Base-by-base conservation (phyloP, 2,329 filamentous ascomycete species). In the Pestalotiopsis fici region DNA sequence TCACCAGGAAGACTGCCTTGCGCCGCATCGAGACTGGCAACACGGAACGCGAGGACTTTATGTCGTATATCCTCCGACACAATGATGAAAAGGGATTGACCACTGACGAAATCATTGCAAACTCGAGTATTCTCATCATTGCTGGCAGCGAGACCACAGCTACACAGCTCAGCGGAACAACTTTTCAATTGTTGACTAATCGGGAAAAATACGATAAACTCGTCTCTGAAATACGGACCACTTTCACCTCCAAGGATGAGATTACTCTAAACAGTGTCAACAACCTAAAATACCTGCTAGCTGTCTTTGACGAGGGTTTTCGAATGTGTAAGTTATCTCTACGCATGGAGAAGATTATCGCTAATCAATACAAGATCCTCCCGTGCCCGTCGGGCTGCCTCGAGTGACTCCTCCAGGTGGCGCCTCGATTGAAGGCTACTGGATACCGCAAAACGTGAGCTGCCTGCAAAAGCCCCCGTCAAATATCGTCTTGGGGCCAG, bases 221-320 rank as follows among this genome's bases (percentile, higher is more conserved):
- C 25, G 72, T 73, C 3, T 25, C 74, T 1, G 83, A 85, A 72
- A 74, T 85, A 9, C 78, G 82, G 2, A 68, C 73, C 0, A 37
- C 74, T 1, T 83, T 83, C 67, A 69, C 71, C 3, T 74, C 56
- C 1, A 74, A 79, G 28, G 74, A 79, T 0, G 78, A 83, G 25
- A 83, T 84, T 55, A 77, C 71, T 18, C 68, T 80, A 18, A 70
- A 70, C 7, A 74, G 73, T 6, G 74, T 78, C 6, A 69, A 70
- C 28, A 70, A 72, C 12, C 69, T 82, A 0, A 65, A 71, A 3
- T 84, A 83, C 64, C 75, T 83, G 69, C 68, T 77, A 4, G 82
- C 82, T 5, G 76, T 74, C 57, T 71, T 84, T 9, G 76, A 83
- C 11, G 83, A 85, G 71, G 72, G 74, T 5, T 68, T 84, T 25